Evolutionary conservation across 306 rosid species (phyloP).

Genomic region (Trichosanthes cucumerina): DNA sequence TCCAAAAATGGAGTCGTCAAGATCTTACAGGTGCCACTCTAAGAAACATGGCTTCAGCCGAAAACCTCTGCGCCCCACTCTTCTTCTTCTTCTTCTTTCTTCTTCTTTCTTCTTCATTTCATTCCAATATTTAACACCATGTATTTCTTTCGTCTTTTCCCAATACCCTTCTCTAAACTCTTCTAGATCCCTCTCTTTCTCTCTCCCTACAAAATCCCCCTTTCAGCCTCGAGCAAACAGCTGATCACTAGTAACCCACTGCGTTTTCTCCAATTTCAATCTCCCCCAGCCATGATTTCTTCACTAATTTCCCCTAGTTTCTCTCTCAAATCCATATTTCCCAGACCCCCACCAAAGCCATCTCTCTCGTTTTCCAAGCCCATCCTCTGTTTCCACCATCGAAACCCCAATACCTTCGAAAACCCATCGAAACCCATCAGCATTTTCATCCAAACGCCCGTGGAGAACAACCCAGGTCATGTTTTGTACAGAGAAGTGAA

Average conservation of each 20-base stretch:
- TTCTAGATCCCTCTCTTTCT: conserved; percentile 45
- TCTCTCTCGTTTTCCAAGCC: conserved; percentile 4
- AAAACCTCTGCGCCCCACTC: conserved; percentile 21
- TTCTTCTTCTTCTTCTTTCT: neutral
- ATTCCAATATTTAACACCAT: neutral
- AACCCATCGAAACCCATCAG: conserved; percentile 15
- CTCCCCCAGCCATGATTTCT: conserved; percentile 32
- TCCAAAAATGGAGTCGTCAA: neutral
- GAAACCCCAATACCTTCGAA: conserved; percentile 15
- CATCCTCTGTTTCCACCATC: conserved; percentile 20
- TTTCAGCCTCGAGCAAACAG: neutral
- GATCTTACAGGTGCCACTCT: neutral
- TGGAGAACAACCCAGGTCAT: conserved; percentile 13
- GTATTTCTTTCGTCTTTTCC: neutral
- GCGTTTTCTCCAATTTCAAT: neutral
- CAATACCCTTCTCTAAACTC: conserved; percentile 17
- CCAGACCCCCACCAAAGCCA: conserved; percentile 5
- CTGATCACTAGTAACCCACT: neutral
- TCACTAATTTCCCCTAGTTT: conserved; percentile 17
- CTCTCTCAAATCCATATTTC: conserved; percentile 9
- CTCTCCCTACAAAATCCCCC: neutral
- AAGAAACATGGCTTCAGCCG: neutral
- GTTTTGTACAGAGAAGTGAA: conserved; percentile 5
- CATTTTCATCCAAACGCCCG: conserved; percentile 10
- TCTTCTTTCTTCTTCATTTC: neutral